Evolutionary conservation across 345 rosid species (phyloP).

Genomic region (Eucalyptus cloeziana): DNA sequence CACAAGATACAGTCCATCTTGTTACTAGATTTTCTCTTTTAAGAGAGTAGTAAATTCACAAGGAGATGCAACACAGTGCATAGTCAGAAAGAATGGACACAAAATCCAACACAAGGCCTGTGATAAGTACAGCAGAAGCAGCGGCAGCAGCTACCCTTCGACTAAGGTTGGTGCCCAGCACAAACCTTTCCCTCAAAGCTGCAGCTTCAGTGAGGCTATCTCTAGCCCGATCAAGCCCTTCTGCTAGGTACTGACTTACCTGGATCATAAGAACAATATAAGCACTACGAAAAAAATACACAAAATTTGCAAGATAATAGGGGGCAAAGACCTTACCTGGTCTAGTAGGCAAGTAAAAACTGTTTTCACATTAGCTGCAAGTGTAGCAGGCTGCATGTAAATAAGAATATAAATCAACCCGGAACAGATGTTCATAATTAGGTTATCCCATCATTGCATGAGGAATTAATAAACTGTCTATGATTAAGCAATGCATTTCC

Average conservation of each 20-base stretch:
- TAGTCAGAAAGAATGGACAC: neutral
- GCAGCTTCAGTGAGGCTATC: slow-evolving; percentile 92
- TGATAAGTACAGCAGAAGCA: slow-evolving; percentile 63
- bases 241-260: slow-evolving; percentile 87
- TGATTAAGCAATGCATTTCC: neutral
- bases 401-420: neutral
- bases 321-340: slow-evolving; percentile 50
- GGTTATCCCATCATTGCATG: neutral
- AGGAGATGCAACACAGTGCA: neutral
- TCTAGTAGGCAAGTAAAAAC: slow-evolving; percentile 86
- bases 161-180: slow-evolving; percentile 75
- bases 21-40: neutral
- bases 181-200: slow-evolving; percentile 86
- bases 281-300: neutral
- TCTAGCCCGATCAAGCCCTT: slow-evolving; percentile 96
- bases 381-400: slow-evolving; percentile 58
- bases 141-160: slow-evolving; percentile 99
- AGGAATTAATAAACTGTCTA: neutral
- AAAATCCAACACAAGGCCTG: neutral
- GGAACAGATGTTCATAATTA: neutral
- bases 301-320: neutral
- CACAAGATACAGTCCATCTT: slow-evolving; percentile 9
- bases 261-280: slow-evolving; percentile 15
- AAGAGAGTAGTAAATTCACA: neutral
- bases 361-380: slow-evolving; percentile 76